phyloP scores from a whole-genome alignment of 495 filamentous ascomycete genomes.

The Aspergillus bertholletiae region DNA sequence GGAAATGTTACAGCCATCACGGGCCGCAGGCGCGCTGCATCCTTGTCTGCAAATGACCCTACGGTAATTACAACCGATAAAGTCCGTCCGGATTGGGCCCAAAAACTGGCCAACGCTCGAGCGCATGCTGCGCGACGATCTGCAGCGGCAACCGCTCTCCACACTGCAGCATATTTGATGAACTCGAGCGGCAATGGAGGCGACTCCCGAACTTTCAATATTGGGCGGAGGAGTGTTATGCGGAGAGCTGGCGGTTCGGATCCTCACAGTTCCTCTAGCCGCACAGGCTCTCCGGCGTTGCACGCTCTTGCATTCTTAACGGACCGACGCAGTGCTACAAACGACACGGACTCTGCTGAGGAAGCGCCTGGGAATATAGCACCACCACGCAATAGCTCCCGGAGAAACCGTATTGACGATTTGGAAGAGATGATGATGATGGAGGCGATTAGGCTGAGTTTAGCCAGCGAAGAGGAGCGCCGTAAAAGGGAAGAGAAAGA shows the following conservation, averaged over 20 bases:
- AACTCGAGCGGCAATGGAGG: conserved; percentile 52
- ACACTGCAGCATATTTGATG: conserved; percentile 93
- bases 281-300: conserved; percentile 43
- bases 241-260: conserved; percentile 33
- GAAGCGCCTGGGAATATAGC: conserved; percentile 41
- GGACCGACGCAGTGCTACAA: conserved; percentile 36
- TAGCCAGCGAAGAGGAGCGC: conserved; percentile 88
- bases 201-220: conserved; percentile 43
- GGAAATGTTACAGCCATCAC: conserved; percentile 25
- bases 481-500: conserved; percentile 79
- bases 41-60: conserved; percentile 74
- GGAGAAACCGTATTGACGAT: conserved; percentile 72
- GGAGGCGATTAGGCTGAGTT: conserved; percentile 85
- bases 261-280: conserved; percentile 26
- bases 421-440: conserved; percentile 98
- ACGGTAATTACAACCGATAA: conserved; percentile 87
- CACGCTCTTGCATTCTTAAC: conserved; percentile 50
- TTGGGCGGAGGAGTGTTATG: conserved; percentile 47
- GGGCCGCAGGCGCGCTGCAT: conserved; percentile 68
- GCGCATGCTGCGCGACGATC: conserved; percentile 80
- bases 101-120: conserved; percentile 81
- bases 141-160: conserved; percentile 89
- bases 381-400: conserved; percentile 53
- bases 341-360: conserved; percentile 38
- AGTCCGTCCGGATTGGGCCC: conserved; percentile 90